phyloP scores from a whole-genome alignment of 495 filamentous ascomycete genomes.

The Penicillium odoratum region DNA sequence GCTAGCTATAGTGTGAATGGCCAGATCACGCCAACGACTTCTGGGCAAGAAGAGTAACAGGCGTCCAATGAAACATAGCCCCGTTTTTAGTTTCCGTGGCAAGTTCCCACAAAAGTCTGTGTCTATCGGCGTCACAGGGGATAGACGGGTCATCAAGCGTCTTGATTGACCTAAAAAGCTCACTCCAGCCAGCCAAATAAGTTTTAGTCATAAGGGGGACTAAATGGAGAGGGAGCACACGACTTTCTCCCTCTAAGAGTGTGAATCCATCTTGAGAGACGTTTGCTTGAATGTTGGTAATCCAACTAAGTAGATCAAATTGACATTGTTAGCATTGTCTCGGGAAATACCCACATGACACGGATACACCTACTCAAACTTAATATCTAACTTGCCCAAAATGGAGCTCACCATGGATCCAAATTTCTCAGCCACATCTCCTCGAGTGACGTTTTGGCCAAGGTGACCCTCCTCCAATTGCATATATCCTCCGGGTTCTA shows the following conservation, averaged over 20 bases:
- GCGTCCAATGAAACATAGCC: background rate
- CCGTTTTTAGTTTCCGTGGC: background rate
- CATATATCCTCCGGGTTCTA: background rate
- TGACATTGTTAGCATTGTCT: background rate
- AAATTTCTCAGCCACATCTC: background rate
- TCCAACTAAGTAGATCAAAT: background rate
- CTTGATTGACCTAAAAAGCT: background rate
- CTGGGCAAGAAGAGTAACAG: background rate
- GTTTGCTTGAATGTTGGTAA: background rate
- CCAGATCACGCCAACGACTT: background rate
- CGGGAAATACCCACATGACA: background rate
- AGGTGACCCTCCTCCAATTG: background rate
- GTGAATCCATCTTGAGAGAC: background rate
- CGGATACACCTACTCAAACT: background rate
- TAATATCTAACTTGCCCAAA: background rate
- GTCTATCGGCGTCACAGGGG: background rate
- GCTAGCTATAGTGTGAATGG: too few relatives aligned
- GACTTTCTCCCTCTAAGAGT: background rate
- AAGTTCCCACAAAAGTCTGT: background rate
- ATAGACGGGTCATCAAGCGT: background rate
- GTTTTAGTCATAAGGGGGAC: background rate
- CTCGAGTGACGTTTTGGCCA: background rate
- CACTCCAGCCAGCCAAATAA: background rate
- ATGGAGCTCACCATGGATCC: background rate
- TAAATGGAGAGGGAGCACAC: background rate